Percentiles rank a stretch among this genome's conserved stretches.
These are phyloP conservation scores for Taphrina sp. DNA, from an alignment of 1,139 yeast species.

Conservation along the genomic window DNA sequence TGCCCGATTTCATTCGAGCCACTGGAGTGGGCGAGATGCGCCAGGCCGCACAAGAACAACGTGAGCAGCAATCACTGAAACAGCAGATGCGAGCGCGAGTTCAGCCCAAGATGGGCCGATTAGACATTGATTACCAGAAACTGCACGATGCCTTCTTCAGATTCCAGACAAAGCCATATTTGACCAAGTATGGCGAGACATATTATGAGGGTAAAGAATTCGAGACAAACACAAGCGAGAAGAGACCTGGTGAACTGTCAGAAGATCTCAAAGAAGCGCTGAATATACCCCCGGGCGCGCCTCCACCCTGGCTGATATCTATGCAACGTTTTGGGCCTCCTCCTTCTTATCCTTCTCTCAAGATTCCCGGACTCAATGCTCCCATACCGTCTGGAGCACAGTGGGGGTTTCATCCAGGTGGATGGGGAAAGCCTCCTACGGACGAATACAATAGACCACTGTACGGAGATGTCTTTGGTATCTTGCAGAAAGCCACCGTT, in stretches of 20 bases:
- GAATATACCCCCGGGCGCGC: slow-evolving; percentile 61
- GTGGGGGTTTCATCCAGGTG: slow-evolving; percentile 48
- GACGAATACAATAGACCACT: slow-evolving; percentile 44
- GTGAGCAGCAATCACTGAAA: slow-evolving; percentile 58
- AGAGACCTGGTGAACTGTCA: slow-evolving; percentile 70
- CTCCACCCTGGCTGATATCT: slow-evolving; percentile 79
- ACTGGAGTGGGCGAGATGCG: slow-evolving; percentile 92
- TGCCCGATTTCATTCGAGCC: slow-evolving; percentile 73
- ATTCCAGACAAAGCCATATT: slow-evolving; percentile 68
- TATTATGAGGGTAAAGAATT: slow-evolving; percentile 75
- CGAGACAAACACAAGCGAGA: slow-evolving; percentile 49
- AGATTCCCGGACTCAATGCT: slow-evolving; percentile 56
- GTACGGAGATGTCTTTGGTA: slow-evolving; percentile 45
- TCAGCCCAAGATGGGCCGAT: slow-evolving; percentile 82
- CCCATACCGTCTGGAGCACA: slow-evolving; percentile 47
- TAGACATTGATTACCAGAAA: slow-evolving; percentile 83
- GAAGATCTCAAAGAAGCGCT: slow-evolving; percentile 61
- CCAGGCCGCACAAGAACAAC: slow-evolving; percentile 48
- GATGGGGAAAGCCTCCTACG: slow-evolving; percentile 48
- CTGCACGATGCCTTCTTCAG: slow-evolving; percentile 85
- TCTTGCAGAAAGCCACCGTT: slow-evolving; percentile 49
- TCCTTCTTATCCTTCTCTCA: slow-evolving; percentile 70
- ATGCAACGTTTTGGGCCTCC: slow-evolving; percentile 80
- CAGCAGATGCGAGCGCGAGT: slow-evolving; percentile 80
- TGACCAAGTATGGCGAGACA: slow-evolving; percentile 70